These are phyloP conservation scores for Pilasporangium apinafurcum DNA, from an alignment of 352 stramenopile species.

Conservation along the genomic window DNA sequence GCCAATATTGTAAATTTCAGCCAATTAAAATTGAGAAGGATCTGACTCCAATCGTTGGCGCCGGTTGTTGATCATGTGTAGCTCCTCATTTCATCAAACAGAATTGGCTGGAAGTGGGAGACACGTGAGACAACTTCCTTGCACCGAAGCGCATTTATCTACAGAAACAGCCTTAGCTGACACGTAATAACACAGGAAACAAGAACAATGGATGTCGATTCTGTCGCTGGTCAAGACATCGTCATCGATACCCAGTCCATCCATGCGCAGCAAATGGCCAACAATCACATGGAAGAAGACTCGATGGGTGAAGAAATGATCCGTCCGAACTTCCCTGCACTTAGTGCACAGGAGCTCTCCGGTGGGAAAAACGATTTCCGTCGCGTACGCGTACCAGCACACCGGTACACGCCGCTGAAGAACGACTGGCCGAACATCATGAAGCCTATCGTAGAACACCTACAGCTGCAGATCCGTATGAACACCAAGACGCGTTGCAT, in stretches of 20 bases:
- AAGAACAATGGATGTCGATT: constrained; percentile 65
- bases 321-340: constrained; percentile 65
- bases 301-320: constrained; percentile 31
- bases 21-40: constrained; percentile 17
- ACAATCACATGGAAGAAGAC: constrained; percentile 55
- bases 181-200: neutral
- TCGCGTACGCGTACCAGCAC: constrained; percentile 92
- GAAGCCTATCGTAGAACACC: constrained; percentile 97
- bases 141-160: neutral
- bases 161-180: neutral
- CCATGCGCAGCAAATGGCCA: constrained; percentile 36
- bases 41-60: constrained; percentile 41
- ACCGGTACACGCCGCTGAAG: constrained; percentile 98
- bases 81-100: neutral
- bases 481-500: constrained; percentile 99
- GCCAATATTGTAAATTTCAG: constrained; percentile 4
- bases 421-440: constrained; percentile 99
- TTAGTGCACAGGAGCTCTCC: constrained; percentile 65
- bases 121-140: too few species aligned
- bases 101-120: constrained; percentile 4
- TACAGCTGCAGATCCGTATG: constrained; percentile 98
- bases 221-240: constrained; percentile 47
- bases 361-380: constrained; percentile 94
- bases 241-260: constrained; percentile 48
- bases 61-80: neutral